Evolutionary conservation across 2,329 filamentous ascomycete genomes (phyloP).

Genomic region (Beauveria brongniartii): DNA sequence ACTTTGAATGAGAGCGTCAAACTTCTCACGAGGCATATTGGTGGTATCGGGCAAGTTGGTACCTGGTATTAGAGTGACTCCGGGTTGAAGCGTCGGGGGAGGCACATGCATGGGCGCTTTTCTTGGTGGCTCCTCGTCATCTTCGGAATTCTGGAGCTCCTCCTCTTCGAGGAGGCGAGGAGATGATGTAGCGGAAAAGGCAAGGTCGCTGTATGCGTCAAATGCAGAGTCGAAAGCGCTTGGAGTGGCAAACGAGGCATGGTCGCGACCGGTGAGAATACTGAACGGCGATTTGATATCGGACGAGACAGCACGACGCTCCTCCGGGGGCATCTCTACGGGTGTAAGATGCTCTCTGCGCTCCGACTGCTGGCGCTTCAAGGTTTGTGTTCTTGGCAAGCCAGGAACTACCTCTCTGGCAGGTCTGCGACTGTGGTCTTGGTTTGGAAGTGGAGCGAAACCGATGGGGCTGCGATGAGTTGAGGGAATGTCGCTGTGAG

Average conservation of each 20-base stretch:
- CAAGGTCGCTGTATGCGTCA: conserved; percentile 1
- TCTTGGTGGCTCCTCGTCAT: conserved; percentile 29
- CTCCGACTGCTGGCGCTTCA: conserved; percentile 78
- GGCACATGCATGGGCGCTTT: neutral
- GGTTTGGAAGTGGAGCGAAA: neutral
- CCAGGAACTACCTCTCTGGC: conserved; percentile 59
- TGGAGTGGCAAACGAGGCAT: conserved; percentile 1
- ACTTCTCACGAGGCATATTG: conserved; percentile 43
- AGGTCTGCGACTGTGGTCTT: conserved; percentile 17
- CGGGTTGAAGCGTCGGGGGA: neutral
- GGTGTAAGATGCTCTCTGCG: conserved; percentile 64
- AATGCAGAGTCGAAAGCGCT: conserved; percentile 1
- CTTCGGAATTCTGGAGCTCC: neutral
- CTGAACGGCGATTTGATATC: conserved; percentile 27
- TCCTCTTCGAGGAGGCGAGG: conserved; percentile 1
- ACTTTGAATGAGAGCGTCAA: conserved; percentile 60
- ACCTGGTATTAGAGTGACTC: conserved; percentile 23
- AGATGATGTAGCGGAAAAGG: neutral
- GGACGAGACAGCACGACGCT: conserved; percentile 64
- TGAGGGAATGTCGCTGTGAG: conserved; percentile 31
- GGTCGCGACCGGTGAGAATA: neutral
- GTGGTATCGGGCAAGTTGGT: conserved; percentile 31
- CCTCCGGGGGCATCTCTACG: conserved; percentile 51
- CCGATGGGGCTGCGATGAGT: conserved; percentile 8
- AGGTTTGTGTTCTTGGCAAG: conserved; percentile 68